Base-by-base conservation (phyloP, 768 basidiomycete genomes). In the Rossbeevera mucosa region DNA sequence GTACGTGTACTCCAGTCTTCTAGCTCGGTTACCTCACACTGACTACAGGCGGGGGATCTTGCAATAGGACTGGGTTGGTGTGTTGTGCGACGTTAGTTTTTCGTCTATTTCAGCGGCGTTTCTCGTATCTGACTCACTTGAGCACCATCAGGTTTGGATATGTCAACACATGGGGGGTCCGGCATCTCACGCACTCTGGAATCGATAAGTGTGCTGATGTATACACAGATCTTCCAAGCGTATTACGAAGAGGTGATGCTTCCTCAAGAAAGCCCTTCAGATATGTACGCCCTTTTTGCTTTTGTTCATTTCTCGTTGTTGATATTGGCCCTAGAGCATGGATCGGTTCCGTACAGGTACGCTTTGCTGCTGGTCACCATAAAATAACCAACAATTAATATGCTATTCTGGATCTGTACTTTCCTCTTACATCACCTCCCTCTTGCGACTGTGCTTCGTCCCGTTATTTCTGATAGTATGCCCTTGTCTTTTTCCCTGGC, bases 261-360 rank as follows among this genome's bases (percentile, higher is more conserved):
- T 24, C 68, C 61, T 2, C 56, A 75, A 21, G 72, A 74, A 1
- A 74, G 78, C 5, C 77, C 85, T 3, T 89, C 87, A 11, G 75
- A 66, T 20, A 88, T 88, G 85, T 85, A 62, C 52, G 78, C 5
- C 3, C 16, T 36, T 16, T 9, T 20, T 18, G n/a, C 21, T 3
- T 25, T 18, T 26, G 22, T 2, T 22, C 43, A 18, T 26, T 18
- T 20, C 21, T 22, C 22, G 22, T 11, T 7, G 29, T 18, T 56
- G 24, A 58, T 33, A 9, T 16, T 12, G 16, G 54, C 46, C 21
- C 20, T 54, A 88, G 87, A 43, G 80, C 87, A 38, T 91, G 87
- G 88, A 90, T 91, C 30, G 88, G 88, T 4, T 90, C 88, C 0
- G 69, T 85, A 21, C 87, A 88, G 72, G 86, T 82, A 43, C 3